These are phyloP conservation scores for Carex pumila DNA, from an alignment of 176 grass and related monocot genomes.

Conservation along the genomic window DNA sequence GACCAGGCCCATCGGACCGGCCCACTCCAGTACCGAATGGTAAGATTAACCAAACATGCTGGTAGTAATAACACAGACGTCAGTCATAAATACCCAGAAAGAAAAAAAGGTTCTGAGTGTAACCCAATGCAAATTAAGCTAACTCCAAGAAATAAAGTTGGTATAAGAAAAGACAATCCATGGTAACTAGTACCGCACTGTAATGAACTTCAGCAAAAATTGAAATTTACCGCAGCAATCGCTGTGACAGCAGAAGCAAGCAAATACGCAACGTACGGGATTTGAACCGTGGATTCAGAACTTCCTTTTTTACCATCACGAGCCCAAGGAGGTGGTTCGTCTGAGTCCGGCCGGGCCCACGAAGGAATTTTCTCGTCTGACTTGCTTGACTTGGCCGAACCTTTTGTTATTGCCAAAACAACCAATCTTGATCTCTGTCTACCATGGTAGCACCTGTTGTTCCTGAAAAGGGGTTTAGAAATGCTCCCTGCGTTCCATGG, in stretches of 20 bases:
- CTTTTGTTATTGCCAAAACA: slow-evolving; percentile 39
- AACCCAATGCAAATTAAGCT: neutral
- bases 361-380: slow-evolving; percentile 69
- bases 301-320: slow-evolving; percentile 32
- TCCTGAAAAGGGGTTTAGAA: neutral
- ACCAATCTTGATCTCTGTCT: slow-evolving; percentile 11
- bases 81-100: neutral
- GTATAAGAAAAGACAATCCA: neutral
- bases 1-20: no score
- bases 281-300: slow-evolving; percentile 19
- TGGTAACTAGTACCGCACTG: neutral
- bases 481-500: neutral
- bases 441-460: neutral
- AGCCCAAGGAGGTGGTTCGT: slow-evolving; percentile 77
- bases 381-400: slow-evolving; percentile 47
- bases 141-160: neutral
- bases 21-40: neutral
- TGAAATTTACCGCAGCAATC: slow-evolving; percentile 64
- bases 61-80: neutral
- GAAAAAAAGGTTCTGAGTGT: neutral
- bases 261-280: slow-evolving; percentile 71
- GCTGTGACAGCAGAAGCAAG: slow-evolving; percentile 77
- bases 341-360: slow-evolving; percentile 62
- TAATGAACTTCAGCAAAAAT: neutral
- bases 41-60: neutral